phyloP scores from a whole-genome alignment of 208 protist genomes.

The Giardia duodenalis region DNA sequence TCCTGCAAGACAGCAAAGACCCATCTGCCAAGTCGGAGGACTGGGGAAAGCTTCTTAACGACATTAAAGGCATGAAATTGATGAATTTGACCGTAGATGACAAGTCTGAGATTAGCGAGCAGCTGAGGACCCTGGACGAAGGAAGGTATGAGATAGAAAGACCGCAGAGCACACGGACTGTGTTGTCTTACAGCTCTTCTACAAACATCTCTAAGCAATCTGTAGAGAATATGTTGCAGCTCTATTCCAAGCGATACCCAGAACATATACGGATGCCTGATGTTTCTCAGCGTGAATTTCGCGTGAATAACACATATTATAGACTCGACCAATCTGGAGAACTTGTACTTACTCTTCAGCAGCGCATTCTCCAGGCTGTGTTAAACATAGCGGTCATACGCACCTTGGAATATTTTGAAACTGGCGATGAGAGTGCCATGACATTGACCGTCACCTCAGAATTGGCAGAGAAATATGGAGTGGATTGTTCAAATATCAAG shows the following conservation, averaged over 20 bases:
- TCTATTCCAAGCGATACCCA: not conserved
- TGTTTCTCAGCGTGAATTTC: not conserved
- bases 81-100: no score
- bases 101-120: no score
- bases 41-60: no score
- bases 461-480: not conserved
- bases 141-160: no score
- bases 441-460: not conserved
- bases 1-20: no score
- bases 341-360: not conserved
- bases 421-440: not conserved
- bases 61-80: no score
- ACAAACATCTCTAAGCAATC: no score
- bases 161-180: no score
- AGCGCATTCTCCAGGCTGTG: not conserved
- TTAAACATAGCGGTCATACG: not conserved
- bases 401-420: not conserved
- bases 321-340: not conserved
- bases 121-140: no score
- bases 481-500: not conserved
- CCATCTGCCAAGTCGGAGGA: no score
- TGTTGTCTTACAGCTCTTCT: no score
- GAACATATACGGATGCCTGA: not conserved
- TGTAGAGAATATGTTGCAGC: no score
- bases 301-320: not conserved